Evolutionary conservation across 106 monocot species (phyloP), one percentile per base, ranked within the genome.

Genomic region (Dioscorea zingiberensis): DNA sequence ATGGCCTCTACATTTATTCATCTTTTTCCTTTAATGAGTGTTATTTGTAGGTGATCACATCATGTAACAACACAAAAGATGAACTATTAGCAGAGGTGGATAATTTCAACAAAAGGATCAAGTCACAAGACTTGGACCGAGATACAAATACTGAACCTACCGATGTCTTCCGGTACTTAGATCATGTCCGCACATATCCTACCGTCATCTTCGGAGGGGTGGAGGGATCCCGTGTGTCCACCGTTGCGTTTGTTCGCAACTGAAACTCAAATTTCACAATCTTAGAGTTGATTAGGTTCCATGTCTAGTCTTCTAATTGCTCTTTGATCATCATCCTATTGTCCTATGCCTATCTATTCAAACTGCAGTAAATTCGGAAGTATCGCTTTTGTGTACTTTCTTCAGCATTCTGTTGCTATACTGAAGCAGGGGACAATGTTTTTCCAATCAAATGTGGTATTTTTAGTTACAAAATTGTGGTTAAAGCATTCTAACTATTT

Each of bases 201-300:
- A 86, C 92, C 3, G 81, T 97, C 59, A 82, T 83, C 80, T 97
- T 97, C 30, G 97, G 86, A 15, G 92, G 92, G 15, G 81, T 80
- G 13, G 86, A 97, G 67, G 97, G 97, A 1, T 86, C 92, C 48
- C 85, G 81, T 29, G 84, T 97, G 55, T 80, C 81, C 28, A 92
- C 97, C 14, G 88, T 92, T 63, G 97, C 89, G 1, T 89, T 89
- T 66, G 67, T 62, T 13, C 74, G 86, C 18, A 69, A 58, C 28
- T 82, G 69, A 79, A 27, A 49, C 49, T 13, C 4, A 48, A 51
- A 51, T 51, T 16, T 51, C 19, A 4, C 51, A 49, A 49, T 49
- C 16, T n/a, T n/a, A 18, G 14, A 18, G 51, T 19, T 51, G 15
- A 51, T 51, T 16, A 51, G 51, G 51, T 13, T 19, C 19, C 19